Percentiles rank a stretch among this genome's conserved stretches.
Conservation (phyloP, 2,329 filamentous ascomycete genomes). For the Phialophora verrucosa region DNA sequence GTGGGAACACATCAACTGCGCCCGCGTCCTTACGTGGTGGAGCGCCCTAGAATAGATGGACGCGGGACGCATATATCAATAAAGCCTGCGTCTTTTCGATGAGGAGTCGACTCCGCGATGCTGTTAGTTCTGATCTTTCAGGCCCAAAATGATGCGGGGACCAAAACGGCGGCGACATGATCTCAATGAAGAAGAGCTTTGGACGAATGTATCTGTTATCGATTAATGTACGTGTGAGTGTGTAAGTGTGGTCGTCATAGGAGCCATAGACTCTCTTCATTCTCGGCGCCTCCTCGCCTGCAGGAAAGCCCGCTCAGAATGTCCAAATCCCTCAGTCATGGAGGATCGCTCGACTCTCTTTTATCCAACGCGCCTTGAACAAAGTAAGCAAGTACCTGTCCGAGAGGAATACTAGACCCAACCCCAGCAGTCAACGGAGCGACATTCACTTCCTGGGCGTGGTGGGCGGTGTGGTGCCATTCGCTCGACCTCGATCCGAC, state of each 20-base stretch:
- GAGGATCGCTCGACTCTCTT: slow-evolving; percentile 10
- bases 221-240: neutral
- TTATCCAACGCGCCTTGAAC: neutral
- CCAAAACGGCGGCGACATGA: neutral
- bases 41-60: too few relatives aligned
- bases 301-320: slow-evolving; percentile 7
- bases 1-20: too few relatives aligned
- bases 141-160: neutral
- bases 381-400: neutral
- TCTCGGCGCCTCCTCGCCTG: neutral
- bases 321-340: neutral
- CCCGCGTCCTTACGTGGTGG: too few relatives aligned
- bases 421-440: slow-evolving; percentile 1
- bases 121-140: too few relatives aligned
- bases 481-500: slow-evolving; percentile 20
- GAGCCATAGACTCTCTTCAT: neutral
- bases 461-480: slow-evolving; percentile 33
- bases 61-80: too few relatives aligned
- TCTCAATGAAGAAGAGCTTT: neutral
- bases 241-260: neutral
- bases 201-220: neutral
- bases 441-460: slow-evolving; percentile 29
- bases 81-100: too few relatives aligned
- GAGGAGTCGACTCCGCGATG: too few relatives aligned
- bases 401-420: slow-evolving; percentile 1